phyloP scores from a whole-genome alignment of 495 filamentous ascomycete genomes.

The Paragyromitra xinjiangensis region DNA sequence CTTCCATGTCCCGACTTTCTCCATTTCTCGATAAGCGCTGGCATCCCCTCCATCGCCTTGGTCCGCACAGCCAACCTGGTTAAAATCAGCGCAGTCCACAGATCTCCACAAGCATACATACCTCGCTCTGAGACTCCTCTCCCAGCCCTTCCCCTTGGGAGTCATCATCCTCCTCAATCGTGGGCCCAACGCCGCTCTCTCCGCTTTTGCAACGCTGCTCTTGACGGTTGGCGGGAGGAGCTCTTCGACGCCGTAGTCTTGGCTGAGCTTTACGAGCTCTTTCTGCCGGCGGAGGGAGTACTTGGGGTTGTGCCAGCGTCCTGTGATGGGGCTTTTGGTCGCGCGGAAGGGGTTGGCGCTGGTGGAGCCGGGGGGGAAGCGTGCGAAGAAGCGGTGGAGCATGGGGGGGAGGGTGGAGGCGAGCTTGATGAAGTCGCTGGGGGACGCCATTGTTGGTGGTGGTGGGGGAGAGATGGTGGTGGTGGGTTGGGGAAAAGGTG shows the following conservation, averaged over 20 bases:
- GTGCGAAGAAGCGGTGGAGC: conserved; percentile 86
- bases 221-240: conserved; percentile 81
- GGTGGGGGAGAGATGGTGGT: not conserved
- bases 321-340: conserved; percentile 72
- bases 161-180: conserved; percentile 87
- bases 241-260: conserved; percentile 80
- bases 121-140: conserved; percentile 82
- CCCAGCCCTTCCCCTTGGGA: conserved; percentile 93
- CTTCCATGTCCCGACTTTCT: conserved; percentile 87
- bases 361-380: conserved; percentile 73
- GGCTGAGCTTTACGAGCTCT: conserved; percentile 87
- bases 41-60: conserved; percentile 94
- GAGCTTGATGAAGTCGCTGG: conserved; percentile 64
- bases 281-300: conserved; percentile 88
- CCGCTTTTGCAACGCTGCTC: conserved; percentile 72
- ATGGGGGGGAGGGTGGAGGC: conserved; percentile 74
- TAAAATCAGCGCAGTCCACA: conserved; percentile 24
- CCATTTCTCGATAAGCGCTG: conserved; percentile 86
- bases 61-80: conserved; percentile 83
- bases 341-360: conserved; percentile 60
- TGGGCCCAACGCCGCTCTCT: conserved; percentile 76
- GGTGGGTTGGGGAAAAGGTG: not conserved
- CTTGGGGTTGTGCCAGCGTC: conserved; percentile 79
- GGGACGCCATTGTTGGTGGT: conserved; percentile 37
- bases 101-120: conserved; percentile 60